Base-by-base conservation (phyloP, 495 filamentous ascomycete species). In the Hypoxylon trugodes region DNA sequence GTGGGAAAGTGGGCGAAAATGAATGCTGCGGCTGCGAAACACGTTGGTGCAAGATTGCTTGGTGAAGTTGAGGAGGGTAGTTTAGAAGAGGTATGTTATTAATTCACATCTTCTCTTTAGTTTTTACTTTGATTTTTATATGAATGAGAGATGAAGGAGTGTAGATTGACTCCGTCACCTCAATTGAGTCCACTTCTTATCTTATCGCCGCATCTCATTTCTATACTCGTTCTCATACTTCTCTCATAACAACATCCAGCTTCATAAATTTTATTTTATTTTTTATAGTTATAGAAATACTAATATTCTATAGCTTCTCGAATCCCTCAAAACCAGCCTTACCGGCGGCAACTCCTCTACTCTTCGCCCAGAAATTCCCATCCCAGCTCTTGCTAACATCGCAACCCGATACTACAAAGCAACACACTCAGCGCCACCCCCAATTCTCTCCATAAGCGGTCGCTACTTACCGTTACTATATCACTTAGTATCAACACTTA, bases 401-500 rank as follows among this genome's bases (percentile, higher is more conserved):
- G 71, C 75, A 26, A 35, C 53, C 5, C 71, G 71, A 2, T 75
- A 80, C 49, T 69, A 76, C 37, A 74, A 71, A 56, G 59, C 76
- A 32, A 67, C 67, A 37, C 58, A 70, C 54, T 76, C 71, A 4
- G 73, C 72, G 0, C 70, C 72, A 3, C 59, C 61, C 2, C 70
- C 70, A 0, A 40, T 73, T 5, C 35, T 82, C 2, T 72, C 79
- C 8, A 53, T 83, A 52, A 58, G 81, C 74, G 48, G 86, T 79
- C 60, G 75, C 62, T 84, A 89, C 19, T 81, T 91, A 36, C 74
- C 91, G 0, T 75, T 96, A 3, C 86, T 96, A 59, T 87, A 90
- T 69, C 66, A 90, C 5, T 74, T 88, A 3, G 76, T 87, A 7
- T 74, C 81, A 2, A 81, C 84, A 0, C 75, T 90, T 9, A 76